Evolutionary conservation across 805 yeast genomes (phyloP), one percentile per base, ranked within the genome.

Genomic region (Metschnikowia orientalis): DNA sequence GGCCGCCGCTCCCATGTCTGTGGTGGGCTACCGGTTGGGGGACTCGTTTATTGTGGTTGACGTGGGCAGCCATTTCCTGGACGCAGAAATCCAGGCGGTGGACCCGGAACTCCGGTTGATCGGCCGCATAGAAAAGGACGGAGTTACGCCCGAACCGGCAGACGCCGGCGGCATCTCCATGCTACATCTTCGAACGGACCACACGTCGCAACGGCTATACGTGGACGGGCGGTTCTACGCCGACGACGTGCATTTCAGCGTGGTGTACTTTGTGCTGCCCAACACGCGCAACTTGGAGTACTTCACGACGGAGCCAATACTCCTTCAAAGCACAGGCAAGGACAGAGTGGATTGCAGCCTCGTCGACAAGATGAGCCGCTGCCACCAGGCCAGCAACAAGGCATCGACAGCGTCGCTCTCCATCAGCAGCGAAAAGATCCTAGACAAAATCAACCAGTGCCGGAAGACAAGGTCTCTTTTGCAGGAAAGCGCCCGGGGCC

Each of bases 231-330:
- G 24, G 9, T 21, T 32, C 10, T 30, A 32, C 14, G 23, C 18
- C 2, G 14, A 23, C 2, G 32, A 25, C 5, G 20, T 28, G 17
- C 25, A 32, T 12, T 42, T 38, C 26, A 50, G 56, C 4, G 25
- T 48, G 2, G 35, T 57, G n/a, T 46, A 71, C n/a, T 88, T 76
- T 51, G 71, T 73, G 16, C 81, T 92, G 1, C 97, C 97, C 0
- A 70, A 73, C 26, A 75, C 81, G 12, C 67, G 67, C 18, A 71
- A 74, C 38, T 68, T 89, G 67, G 95, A 88, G 44, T 86, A 83
- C 53, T 81, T 76, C 43, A 79, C 96, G 0, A 53, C 79, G 3
- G 61, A 69, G n/a, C 94, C 95, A 0, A 82, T 87, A 3, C 59
- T 76, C 3, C 67, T 88, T 7, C 81, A 79, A 42, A 67, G 72